Evolutionary conservation across 352 stramenopile species (phyloP).

Genomic region (Phytophthora syringae): DNA sequence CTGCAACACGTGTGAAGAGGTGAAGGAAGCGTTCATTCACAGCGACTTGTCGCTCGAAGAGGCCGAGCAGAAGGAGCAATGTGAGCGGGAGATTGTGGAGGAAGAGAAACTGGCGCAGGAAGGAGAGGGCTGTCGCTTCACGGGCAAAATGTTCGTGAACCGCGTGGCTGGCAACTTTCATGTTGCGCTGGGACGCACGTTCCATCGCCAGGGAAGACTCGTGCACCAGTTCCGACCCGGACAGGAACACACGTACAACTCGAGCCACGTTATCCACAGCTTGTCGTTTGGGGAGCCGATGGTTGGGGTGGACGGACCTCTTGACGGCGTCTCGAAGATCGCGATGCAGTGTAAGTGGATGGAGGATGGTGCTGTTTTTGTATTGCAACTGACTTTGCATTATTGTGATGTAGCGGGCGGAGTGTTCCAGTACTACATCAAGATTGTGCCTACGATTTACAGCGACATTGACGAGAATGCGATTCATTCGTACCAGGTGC

Average conservation of each 20-base stretch:
- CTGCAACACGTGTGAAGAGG: constrained; percentile 85
- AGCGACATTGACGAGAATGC: constrained; percentile 67
- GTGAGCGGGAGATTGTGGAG: constrained; percentile 63
- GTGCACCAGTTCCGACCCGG: constrained; percentile 86
- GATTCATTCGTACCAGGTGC: constrained; percentile 76
- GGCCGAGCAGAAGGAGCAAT: constrained; percentile 83
- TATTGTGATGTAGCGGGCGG: constrained; percentile 59
- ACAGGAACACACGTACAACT: constrained; percentile 81
- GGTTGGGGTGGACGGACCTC: constrained; percentile 41
- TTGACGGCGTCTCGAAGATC: constrained; percentile 68
- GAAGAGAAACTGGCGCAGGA: constrained; percentile 78
- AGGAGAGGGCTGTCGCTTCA: constrained; percentile 81
- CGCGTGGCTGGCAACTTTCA: constrained; percentile 89
- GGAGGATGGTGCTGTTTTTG: background rate
- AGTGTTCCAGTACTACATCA: constrained; percentile 91
- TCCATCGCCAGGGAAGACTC: constrained; percentile 77
- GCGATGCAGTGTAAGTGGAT: constrained; percentile 44
- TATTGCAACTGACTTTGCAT: background rate
- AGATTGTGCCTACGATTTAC: constrained; percentile 89
- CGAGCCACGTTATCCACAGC: constrained; percentile 80
- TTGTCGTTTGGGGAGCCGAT: constrained; percentile 77
- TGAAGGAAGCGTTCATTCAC: constrained; percentile 86
- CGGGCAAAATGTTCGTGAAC: constrained; percentile 87
- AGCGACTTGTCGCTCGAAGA: constrained; percentile 78
- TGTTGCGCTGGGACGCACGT: constrained; percentile 80